Base-by-base conservation (phyloP, 2,329 filamentous ascomycete genomes). In the Scopulariopsis brevicaulis region DNA sequence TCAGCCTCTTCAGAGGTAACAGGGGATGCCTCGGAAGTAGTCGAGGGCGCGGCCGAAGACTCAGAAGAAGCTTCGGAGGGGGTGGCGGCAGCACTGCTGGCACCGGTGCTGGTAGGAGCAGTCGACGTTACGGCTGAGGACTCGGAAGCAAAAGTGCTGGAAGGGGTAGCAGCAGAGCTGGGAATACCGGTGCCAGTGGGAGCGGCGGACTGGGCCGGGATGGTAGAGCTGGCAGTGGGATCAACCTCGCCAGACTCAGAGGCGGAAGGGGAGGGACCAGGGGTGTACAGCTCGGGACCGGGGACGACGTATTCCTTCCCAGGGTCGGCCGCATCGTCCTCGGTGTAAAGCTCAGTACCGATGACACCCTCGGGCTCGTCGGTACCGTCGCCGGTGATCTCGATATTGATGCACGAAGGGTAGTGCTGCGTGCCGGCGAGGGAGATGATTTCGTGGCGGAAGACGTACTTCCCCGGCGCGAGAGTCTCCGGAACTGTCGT, bases 391-490 rank as follows among this genome's bases (percentile, higher is more conserved):
- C 74, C 75, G 48, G 68, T 71, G 50, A 79, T 71, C 59, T 72
- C 68, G 28, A 79, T 65, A 59, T 78, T 78, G 59, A 77, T 68
- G 64, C 77, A 80, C 65, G 77, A 73, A 3, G 77, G 76, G 62
- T 80, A 80, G 59, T 73, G 72, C 66, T 80, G 77, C 0, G 76
- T 77, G 24, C 76, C 76, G 55, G 80, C 77, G 20, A 80, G 66
- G 1, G 77, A 77, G 57, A 80, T 74, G 51, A 80, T 75, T 63
- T 80, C 77, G 62, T 79, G 77, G 1, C 77, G 74, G 25, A 80
- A 62, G n/a, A 80, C 74, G 62, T 80, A 80, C 64, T 71, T 69
- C 0, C 72, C 72, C 0, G 71, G 54, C 1, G 65, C 69, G 1
- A 74, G 62, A 7, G 62, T 54, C 0, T 58, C 54, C 3, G 72